Evolutionary conservation across 257 asterid species (phyloP), one percentile per base, ranked within the genome.

Genomic region (Solanum verrucosum): DNA sequence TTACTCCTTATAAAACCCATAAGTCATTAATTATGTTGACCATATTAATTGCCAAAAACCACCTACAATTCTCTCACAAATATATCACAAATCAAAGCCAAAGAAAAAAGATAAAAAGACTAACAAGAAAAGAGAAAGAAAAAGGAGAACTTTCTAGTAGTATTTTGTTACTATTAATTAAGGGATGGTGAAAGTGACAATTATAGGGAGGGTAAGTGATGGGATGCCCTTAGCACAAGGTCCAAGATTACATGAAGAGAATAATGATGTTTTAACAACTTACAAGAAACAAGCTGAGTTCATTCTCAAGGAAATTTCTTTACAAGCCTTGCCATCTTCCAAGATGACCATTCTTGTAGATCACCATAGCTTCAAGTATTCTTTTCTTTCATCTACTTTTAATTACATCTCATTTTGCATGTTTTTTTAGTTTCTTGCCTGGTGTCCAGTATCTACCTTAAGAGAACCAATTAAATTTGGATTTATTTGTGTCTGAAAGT

Each of bases 141-240:
- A 14, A 31, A 23, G 6, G 10, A 37, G 21, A 79, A 56, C 27
- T 37, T 14, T 10, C 0, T 42, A 7, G 29, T 12, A 23, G 2
- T 84, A 15, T 6, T 15, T 12, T 15, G 21, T 15, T 44, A 12
- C 18, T 49, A 1, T 18, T 40, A 11, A n/a, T 59, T 59, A 59
- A 38, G 79, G 18, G 46, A 93, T 93, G 95, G 87, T 93, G 90
- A 92, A 91, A 93, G 87, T 92, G 14, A 93, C 96, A 52, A 87
- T 93, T 78, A 89, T 93, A 25, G 96, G 94, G 31, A 89, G 94
- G 92, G 90, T 93, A 14, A 91, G 92, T 42, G 95, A 93, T 93
- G 96, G 96, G 79, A 40, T 93, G 89, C 93, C 94, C 35, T 89
- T 94, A 87, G 95, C 95, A 20, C 93, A 92, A 90, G 88, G 91